These are phyloP conservation scores for Gossypium davidsonii DNA, from an alignment of 441 rosid species.

Conservation along the genomic window DNA sequence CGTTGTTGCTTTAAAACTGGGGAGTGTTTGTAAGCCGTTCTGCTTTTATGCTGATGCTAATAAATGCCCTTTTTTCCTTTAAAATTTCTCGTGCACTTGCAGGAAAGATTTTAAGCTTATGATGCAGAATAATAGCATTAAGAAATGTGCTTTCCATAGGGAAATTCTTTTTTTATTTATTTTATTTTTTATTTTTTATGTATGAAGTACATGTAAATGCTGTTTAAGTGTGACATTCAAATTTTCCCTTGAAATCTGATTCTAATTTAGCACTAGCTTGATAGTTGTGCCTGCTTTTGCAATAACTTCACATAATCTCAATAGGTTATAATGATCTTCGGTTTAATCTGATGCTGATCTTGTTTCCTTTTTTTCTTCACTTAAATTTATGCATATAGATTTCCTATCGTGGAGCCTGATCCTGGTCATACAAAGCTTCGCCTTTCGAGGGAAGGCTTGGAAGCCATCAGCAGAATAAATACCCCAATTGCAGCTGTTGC, in stretches of 20 bases:
- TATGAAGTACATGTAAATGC: not conserved
- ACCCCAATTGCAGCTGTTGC: slow-evolving; percentile 93
- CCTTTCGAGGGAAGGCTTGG: slow-evolving; percentile 82
- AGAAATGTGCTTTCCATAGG: not conserved
- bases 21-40: not conserved
- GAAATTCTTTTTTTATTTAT: not conserved
- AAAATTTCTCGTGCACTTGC: not conserved
- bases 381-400: slow-evolving; percentile 39
- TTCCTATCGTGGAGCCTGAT: slow-evolving; percentile 94
- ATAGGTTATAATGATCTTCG: not conserved
- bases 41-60: not conserved
- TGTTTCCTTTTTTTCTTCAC: not conserved
- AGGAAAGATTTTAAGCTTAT: not conserved
- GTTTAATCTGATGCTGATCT: slow-evolving; percentile 14
- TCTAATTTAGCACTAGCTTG: not conserved
- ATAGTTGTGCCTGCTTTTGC: slow-evolving; percentile 2
- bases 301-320: not conserved
- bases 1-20: slow-evolving; percentile 4
- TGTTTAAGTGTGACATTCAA: not conserved
- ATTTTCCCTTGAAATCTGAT: not conserved
- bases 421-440: slow-evolving; percentile 96
- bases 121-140: slow-evolving; percentile 3
- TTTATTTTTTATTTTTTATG: not conserved
- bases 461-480: slow-evolving; percentile 74
- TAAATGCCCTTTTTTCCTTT: not conserved